Evolutionary conservation across 192 early-diverging fungal species (phyloP), one percentile per base, ranked within the genome.

Genomic region (Backusella circina): DNA sequence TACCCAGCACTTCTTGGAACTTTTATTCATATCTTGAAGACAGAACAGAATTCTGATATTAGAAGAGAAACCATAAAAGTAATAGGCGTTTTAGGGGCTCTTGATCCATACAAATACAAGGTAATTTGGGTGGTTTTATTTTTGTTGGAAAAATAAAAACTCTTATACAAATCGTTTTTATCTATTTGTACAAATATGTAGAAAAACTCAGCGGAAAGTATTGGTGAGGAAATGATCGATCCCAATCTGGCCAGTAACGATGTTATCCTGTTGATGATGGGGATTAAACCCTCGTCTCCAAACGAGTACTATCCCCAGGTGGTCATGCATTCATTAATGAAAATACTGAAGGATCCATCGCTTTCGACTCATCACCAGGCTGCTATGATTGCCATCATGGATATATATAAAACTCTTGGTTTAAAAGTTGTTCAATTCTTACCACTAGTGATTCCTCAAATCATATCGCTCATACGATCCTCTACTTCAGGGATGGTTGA

Each of bases 41-140:
- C 93, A 0, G 96, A 98, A 79, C 88, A 91, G 66, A 85, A 86
- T 6, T 75, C 85, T 13, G 81, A 71, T 23, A 92, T 98, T 28
- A 87, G 95, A 32, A 82, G 87, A 28, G 95, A 97, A 79, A 93
- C 92, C 5, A 89, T 97, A 35, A 96, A 96, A 65, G 85, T 96
- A 16, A 90, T 99, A 67, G 97, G 97, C 61, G 95, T 95, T 30
- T 86, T 99, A 6, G 97, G 97, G n/a, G 97, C 97, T 16, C 80
- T 99, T 9, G 97, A 99, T 87, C 96, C 97, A 16, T 95, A 96
- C 81, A 86, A 85, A 5, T 86, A 88, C 65, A 89, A 86, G 77
- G 85, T 86, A 87, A 35, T 15, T 57, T 18, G 4, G 8, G 2
- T 41, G 23, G 35, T 61, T 31, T 41, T 47, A 1, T 47, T 33